Base-by-base conservation (phyloP, 2,329 filamentous ascomycete genomes). In the Juglanconis juglandina region DNA sequence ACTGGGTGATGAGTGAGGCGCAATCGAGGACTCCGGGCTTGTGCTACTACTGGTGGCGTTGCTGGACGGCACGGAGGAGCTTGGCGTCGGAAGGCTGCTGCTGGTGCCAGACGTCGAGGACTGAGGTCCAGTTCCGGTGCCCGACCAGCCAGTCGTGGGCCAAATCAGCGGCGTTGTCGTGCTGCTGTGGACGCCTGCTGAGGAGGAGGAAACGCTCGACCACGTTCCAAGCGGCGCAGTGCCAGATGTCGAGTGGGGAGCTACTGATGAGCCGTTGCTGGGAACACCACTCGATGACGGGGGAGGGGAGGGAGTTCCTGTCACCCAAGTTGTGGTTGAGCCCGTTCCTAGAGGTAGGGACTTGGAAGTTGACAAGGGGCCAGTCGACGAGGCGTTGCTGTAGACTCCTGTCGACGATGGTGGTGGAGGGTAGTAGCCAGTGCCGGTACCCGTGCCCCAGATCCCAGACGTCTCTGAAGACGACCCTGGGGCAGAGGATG, bases 151-250 rank as follows among this genome's bases (percentile, higher is more conserved):
- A 14, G 17, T 53, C 3, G 60, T 62, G 35, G 48, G 48, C 60
- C 60, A 59, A 13, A 44, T 56, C 56, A 62, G 48, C n/a, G 56
- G 56, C 8, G 60, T 56, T 5, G 56, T 59, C 6, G 30, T 46
- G 7, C 44, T 46, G 11, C 37, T n/a, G 14, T n/a, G n/a, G 30
- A 9, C 13, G 39, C 52, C 42, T n/a, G 52, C 14, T 9, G 13
- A 9, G 13, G 24, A 24, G 24, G 24, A 24, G 24, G 24, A 24
- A 24, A 24, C 24, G 24, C 24, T 24, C 24, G 24, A 24, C 24
- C 24, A 24, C 24, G 24, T 24, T 24, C 24, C 24, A 24, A 24
- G 24, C 24, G 24, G 24, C 24, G 24, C 32, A 5, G 48, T 35
- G 33, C 34, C 17, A 34, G 35, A 14, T 39, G 24, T 24, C 24